These are phyloP conservation scores for Balamuthia mandrillaris DNA, from an alignment of 208 protist species.

Conservation along the genomic window DNA sequence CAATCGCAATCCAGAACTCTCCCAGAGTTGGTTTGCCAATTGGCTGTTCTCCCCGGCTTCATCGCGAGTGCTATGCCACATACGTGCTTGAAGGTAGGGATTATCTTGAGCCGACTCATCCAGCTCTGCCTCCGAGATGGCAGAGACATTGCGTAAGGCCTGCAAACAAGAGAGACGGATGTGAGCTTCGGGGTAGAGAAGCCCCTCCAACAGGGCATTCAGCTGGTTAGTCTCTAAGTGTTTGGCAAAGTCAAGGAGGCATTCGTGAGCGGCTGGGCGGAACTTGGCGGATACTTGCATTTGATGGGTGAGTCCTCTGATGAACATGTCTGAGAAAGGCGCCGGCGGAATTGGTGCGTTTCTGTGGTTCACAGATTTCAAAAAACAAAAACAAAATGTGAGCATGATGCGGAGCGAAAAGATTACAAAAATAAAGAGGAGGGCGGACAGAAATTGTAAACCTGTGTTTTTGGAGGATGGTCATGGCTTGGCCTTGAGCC, in stretches of 20 bases:
- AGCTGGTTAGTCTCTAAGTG: neutral
- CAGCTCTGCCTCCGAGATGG: neutral
- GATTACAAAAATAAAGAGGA: neutral
- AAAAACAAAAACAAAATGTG: neutral
- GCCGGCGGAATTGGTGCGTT: constrained; percentile 5
- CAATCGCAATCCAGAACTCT: neutral
- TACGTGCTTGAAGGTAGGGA: neutral
- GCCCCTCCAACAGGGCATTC: neutral
- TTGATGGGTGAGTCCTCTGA: neutral
- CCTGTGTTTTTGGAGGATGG: constrained; percentile 20
- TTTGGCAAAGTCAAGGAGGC: neutral
- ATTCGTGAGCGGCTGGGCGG: neutral
- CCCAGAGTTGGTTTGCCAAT: neutral
- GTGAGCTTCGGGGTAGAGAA: constrained; percentile 21
- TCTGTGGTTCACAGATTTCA: neutral
- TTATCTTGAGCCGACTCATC: neutral
- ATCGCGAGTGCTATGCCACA: neutral
- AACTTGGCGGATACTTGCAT: neutral
- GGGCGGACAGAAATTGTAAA: neutral
- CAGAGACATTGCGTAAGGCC: neutral
- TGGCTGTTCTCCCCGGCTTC: neutral
- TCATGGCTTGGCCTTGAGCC: too few relatives aligned
- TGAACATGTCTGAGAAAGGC: constrained; percentile 11
- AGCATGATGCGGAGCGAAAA: neutral
- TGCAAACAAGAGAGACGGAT: constrained; percentile 10